A percentile compares a stretch with the other conserved stretches of the same genome.
Evolutionary conservation across 1,139 yeast species (phyloP).

Genomic region (Oligophagozyma castellii): DNA sequence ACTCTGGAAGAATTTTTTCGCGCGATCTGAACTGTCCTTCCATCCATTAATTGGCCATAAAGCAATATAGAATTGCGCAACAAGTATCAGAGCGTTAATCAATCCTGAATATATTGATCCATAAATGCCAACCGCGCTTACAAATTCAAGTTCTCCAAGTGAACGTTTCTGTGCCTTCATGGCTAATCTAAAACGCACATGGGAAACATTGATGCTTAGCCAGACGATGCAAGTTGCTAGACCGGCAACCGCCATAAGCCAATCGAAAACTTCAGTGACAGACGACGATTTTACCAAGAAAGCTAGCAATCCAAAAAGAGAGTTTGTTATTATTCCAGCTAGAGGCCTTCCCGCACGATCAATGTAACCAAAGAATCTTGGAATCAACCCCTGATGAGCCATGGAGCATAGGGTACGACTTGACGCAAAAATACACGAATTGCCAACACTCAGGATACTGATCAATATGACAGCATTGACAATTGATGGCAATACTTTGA

Average conservation of each 20-base stretch:
- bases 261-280: conserved; percentile 50
- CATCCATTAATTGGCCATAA: conserved; percentile 76
- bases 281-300: conserved; percentile 51
- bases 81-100: conserved; percentile 46
- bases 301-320: conserved; percentile 74
- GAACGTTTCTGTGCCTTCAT: conserved; percentile 50
- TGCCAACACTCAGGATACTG: conserved; percentile 60
- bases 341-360: conserved; percentile 53
- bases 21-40: conserved; percentile 38
- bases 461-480: conserved; percentile 61
- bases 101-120: conserved; percentile 57
- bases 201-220: conserved; percentile 69
- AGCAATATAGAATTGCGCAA: conserved; percentile 73
- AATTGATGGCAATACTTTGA: conserved; percentile 50
- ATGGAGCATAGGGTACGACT: conserved; percentile 74
- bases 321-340: conserved; percentile 45
- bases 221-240: conserved; percentile 70
- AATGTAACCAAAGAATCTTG: conserved; percentile 47
- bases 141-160: conserved; percentile 51
- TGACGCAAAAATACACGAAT: conserved; percentile 65
- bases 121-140: conserved; percentile 49
- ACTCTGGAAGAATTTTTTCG: conserved; percentile 32
- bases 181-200: conserved; percentile 67
- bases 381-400: conserved; percentile 73
- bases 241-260: conserved; percentile 78